phyloP scores from a whole-genome alignment of 2,329 filamentous ascomycete genomes.

The Arthrobotrys iridis region DNA sequence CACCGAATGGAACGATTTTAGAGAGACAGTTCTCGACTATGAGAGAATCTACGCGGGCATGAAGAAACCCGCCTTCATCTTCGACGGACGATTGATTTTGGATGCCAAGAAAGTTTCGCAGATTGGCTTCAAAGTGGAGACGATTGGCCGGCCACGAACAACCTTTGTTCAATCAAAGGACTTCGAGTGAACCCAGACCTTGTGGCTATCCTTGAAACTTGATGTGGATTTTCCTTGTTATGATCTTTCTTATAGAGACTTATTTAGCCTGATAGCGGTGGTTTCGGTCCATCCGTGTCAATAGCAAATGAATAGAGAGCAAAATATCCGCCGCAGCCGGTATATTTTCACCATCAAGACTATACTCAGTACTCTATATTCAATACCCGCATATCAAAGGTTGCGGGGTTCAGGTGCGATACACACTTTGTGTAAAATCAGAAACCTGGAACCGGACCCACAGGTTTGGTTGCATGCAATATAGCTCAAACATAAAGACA shows the following conservation, averaged over 20 bases:
- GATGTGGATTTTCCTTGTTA: background rate
- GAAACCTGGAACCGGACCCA: too few relatives aligned
- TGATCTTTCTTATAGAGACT: background rate
- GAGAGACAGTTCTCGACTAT: conserved; percentile 64
- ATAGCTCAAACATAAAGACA: background rate
- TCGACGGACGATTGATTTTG: conserved; percentile 63
- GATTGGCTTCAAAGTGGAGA: conserved; percentile 59
- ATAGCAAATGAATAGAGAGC: too few relatives aligned
- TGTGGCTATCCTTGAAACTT: background rate
- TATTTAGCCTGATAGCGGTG: background rate
- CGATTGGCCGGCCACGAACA: conserved; percentile 57
- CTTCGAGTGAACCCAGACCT: conserved; percentile 19
- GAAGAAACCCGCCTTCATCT: conserved; percentile 65
- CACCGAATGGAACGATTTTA: conserved; percentile 68
- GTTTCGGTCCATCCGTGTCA: too few relatives aligned
- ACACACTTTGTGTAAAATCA: too few relatives aligned
- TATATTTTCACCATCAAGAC: too few relatives aligned
- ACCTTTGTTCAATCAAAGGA: conserved; percentile 44
- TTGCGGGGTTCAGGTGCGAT: too few relatives aligned
- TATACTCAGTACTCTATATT: too few relatives aligned
- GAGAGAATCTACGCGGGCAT: conserved; percentile 63
- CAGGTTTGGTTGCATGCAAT: background rate
- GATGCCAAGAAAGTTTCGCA: conserved; percentile 57
- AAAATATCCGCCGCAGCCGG: too few relatives aligned
- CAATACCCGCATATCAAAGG: too few relatives aligned